phyloP scores from a whole-genome alignment of 2,329 filamentous ascomycete genomes.

The Fusarium sp. region DNA sequence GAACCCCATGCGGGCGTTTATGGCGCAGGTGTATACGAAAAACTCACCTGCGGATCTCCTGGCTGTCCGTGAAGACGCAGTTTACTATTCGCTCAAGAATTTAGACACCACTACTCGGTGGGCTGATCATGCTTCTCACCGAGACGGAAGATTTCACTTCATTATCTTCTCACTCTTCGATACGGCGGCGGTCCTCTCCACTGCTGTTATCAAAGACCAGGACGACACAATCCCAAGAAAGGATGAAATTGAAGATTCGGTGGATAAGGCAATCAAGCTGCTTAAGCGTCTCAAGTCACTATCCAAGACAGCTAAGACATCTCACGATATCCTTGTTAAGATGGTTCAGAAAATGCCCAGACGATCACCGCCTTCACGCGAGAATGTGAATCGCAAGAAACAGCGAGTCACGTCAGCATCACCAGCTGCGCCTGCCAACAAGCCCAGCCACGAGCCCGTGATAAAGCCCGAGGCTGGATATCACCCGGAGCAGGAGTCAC shows the following conservation, averaged over 20 bases:
- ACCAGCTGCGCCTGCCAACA: neutral
- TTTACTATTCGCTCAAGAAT: conserved; percentile 59
- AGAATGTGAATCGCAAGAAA: conserved; percentile 25
- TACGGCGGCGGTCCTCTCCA: conserved; percentile 63
- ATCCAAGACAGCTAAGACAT: conserved; percentile 54
- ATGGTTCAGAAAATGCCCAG: conserved; percentile 51
- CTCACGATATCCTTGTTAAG: conserved; percentile 52
- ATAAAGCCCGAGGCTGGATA: conserved; percentile 19
- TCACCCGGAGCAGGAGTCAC: conserved; percentile 14
- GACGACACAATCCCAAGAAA: conserved; percentile 56
- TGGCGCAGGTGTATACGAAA: conserved; percentile 55
- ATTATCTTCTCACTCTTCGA: conserved; percentile 66
- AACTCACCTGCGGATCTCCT: conserved; percentile 51
- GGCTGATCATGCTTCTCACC: conserved; percentile 59
- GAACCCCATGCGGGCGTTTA: conserved; percentile 61
- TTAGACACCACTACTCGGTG: conserved; percentile 57
- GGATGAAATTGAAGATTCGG: conserved; percentile 55
- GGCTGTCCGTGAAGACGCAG: conserved; percentile 55
- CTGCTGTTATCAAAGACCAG: conserved; percentile 63
- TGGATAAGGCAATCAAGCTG: conserved; percentile 53
- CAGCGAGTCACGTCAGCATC: conserved; percentile 14
- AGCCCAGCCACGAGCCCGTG: neutral
- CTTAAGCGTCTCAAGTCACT: conserved; percentile 51
- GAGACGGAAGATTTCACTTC: conserved; percentile 64
- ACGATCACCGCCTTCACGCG: conserved; percentile 31